phyloP scores from a whole-genome alignment of 495 filamentous ascomycete species.

The Aspergillus hancockii region DNA sequence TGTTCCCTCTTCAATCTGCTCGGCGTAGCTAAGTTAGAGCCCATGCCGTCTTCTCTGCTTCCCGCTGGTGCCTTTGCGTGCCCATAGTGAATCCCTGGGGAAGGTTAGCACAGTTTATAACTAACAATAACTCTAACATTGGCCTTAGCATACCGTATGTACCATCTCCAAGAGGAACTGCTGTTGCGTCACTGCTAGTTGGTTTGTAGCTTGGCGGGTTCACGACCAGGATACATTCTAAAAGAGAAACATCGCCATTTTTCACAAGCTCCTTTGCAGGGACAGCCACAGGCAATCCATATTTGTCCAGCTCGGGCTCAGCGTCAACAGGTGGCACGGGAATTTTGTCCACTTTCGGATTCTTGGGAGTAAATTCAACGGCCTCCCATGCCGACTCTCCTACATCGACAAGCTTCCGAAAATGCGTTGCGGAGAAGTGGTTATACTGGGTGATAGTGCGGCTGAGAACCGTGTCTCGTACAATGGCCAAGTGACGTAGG shows the following conservation, averaged over 20 bases:
- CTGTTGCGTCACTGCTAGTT: conserved; percentile 37
- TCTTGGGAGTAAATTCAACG: conserved; percentile 48
- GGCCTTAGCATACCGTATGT: conserved; percentile 28
- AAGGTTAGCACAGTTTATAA: neutral
- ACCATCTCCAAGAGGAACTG: conserved; percentile 29
- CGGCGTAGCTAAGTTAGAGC: conserved; percentile 8
- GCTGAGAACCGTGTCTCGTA: conserved; percentile 59
- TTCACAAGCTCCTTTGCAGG: conserved; percentile 34
- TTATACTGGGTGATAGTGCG: conserved; percentile 56
- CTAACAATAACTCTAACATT: neutral
- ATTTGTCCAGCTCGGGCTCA: conserved; percentile 47
- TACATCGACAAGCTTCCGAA: conserved; percentile 56
- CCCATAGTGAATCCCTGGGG: conserved; percentile 13
- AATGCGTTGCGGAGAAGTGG: conserved; percentile 59
- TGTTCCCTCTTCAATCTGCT: conserved; percentile 7
- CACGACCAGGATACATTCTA: conserved; percentile 38
- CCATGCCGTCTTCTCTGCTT: neutral
- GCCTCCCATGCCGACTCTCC: conserved; percentile 60
- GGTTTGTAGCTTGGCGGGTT: conserved; percentile 34
- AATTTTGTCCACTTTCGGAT: conserved; percentile 30
- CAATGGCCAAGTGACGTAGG: conserved; percentile 61
- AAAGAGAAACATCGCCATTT: conserved; percentile 47
- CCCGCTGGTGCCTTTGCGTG: conserved; percentile 2
- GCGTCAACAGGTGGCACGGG: conserved; percentile 37
- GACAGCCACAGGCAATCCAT: conserved; percentile 50